These are phyloP conservation scores for Cladophialophora exuberans DNA, from an alignment of 2,329 filamentous ascomycete genomes.

Conservation along the genomic window DNA sequence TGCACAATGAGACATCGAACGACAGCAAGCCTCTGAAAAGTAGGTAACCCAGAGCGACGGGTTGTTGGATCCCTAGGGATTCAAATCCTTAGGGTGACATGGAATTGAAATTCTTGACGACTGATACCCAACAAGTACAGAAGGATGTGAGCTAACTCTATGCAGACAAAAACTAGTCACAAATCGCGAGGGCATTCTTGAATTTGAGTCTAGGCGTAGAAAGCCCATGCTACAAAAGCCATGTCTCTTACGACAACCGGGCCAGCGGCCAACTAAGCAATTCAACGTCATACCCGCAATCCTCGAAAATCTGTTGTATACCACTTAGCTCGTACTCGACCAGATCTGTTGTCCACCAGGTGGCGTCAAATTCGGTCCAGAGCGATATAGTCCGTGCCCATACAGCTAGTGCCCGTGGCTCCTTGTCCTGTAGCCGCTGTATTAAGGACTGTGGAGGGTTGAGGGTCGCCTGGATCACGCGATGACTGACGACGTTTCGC, in stretches of 20 bases:
- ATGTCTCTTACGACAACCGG: neutral
- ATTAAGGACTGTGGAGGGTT: neutral
- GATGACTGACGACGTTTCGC: neutral
- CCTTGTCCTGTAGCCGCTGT: neutral
- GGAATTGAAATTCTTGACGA: no score
- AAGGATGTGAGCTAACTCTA: no score
- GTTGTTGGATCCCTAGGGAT: no score
- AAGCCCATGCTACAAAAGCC: no score
- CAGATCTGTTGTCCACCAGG: neutral
- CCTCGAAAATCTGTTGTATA: neutral
- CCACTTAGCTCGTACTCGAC: neutral
- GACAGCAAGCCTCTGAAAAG: no score
- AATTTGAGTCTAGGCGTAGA: no score
- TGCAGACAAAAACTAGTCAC: no score
- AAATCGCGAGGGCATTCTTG: no score
- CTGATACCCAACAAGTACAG: no score
- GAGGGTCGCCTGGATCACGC: neutral
- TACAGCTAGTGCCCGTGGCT: neutral
- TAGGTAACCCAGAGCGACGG: no score
- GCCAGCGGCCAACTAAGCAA: neutral
- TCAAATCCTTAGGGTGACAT: no score
- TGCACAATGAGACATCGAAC: no score
- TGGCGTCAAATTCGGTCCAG: neutral
- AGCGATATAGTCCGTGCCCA: neutral
- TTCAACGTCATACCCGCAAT: neutral